Conservation (phyloP, 2,329 filamentous ascomycete genomes). For the Penicillium freii region DNA sequence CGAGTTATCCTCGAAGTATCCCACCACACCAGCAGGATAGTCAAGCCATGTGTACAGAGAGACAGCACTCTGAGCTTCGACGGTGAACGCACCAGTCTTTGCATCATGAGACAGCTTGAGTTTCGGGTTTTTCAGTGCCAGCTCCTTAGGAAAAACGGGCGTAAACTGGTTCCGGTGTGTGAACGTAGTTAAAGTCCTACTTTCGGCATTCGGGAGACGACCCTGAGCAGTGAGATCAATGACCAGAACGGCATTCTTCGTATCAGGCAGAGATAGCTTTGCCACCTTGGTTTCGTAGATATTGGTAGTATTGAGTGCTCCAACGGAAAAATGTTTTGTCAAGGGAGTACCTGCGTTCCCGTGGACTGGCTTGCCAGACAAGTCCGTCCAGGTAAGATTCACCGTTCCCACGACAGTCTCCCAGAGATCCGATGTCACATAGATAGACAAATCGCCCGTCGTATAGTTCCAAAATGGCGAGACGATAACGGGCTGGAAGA, state of each 20-base stretch:
- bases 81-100: constrained; percentile 41
- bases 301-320: constrained; percentile 53
- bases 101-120: constrained; percentile 40
- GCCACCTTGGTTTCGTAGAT: constrained; percentile 43
- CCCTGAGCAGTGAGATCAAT: constrained; percentile 48
- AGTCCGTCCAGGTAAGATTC: constrained; percentile 53
- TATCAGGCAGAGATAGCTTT: constrained; percentile 35
- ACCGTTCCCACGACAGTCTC: constrained; percentile 47
- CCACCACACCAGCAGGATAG: constrained; percentile 49
- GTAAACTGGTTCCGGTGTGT: constrained; percentile 54
- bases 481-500: constrained; percentile 60
- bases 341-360: constrained; percentile 36
- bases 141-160: constrained; percentile 46
- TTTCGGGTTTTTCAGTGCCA: constrained; percentile 51
- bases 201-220: constrained; percentile 47
- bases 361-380: constrained; percentile 46
- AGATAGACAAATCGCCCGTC: constrained; percentile 52
- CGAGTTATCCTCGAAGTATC: constrained; percentile 54
- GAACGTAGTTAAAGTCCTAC: constrained; percentile 39
- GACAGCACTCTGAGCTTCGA: constrained; percentile 49
- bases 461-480: constrained; percentile 55
- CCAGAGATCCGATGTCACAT: constrained; percentile 60
- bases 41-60: constrained; percentile 58
- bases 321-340: constrained; percentile 45
- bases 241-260: constrained; percentile 43